Percentiles rank a stretch among this genome's conserved stretches.
These are phyloP conservation scores for Ramicandelaber brevisporus DNA, from an alignment of 192 early-diverging fungal genomes.

Conservation along the genomic window DNA sequence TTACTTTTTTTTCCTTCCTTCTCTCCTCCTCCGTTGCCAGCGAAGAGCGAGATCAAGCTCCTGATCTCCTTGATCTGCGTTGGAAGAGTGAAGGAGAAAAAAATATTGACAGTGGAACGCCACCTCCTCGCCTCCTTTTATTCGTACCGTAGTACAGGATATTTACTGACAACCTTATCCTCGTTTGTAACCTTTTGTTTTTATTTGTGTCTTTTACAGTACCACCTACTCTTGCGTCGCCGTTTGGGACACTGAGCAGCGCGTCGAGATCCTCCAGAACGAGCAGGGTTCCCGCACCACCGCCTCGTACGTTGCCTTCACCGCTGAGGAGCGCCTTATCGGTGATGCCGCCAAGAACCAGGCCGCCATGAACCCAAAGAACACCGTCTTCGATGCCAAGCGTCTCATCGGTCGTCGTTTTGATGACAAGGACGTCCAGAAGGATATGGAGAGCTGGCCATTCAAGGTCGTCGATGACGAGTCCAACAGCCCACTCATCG, in stretches of 20 bases:
- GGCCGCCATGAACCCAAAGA: constrained; percentile 93
- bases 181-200: neutral
- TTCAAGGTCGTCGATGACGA: constrained; percentile 84
- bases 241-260: constrained; percentile 47
- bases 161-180: neutral
- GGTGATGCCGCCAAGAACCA: constrained; percentile 99
- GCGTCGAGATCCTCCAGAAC: constrained; percentile 94
- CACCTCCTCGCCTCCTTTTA: too few species aligned
- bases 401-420: constrained; percentile 93
- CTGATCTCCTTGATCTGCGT: too few species aligned
- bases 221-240: constrained; percentile 30
- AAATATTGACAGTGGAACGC: too few species aligned
- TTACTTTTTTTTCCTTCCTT: too few species aligned
- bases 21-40: too few species aligned
- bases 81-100: too few species aligned
- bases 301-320: constrained; percentile 91
- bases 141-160: too few species aligned
- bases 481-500: constrained; percentile 69
- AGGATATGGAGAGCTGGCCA: constrained; percentile 98
- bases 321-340: constrained; percentile 92
- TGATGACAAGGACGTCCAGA: constrained; percentile 77
- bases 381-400: constrained; percentile 98
- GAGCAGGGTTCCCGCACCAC: constrained; percentile 99
- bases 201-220: constrained; percentile 1
- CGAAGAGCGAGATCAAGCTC: too few species aligned